phyloP scores from a whole-genome alignment of 1,284 basidiomycete genomes.

The Pseudozyma hubeiensis region DNA sequence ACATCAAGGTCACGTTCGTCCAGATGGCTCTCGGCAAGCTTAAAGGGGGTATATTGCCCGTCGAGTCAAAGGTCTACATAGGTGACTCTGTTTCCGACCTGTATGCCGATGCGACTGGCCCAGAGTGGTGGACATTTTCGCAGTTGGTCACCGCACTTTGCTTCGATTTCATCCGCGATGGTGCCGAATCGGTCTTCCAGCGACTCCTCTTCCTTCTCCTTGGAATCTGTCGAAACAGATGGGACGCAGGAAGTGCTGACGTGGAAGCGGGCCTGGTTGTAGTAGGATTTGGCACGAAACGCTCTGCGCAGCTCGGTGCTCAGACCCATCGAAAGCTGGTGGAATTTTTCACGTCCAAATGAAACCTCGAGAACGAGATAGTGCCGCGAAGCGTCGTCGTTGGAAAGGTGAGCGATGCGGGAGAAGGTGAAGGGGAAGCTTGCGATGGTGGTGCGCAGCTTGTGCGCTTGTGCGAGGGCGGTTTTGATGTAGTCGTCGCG shows the following conservation, averaged over 20 bases:
- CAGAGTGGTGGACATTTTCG: conserved; percentile 19
- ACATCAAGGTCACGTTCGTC: not conserved
- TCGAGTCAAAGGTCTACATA: conserved; percentile 24
- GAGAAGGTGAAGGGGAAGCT: conserved; percentile 47
- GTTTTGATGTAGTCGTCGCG: conserved; percentile 37
- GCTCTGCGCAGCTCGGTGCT: conserved; percentile 27
- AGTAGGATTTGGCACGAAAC: conserved; percentile 44
- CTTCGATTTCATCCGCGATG: conserved; percentile 17
- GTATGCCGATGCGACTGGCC: conserved; percentile 34
- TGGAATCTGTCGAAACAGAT: not conserved
- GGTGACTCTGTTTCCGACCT: conserved; percentile 29
- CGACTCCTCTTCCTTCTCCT: not conserved
- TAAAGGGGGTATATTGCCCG: too few species aligned
- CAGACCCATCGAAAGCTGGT: conserved; percentile 20
- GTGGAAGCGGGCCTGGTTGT: conserved; percentile 52
- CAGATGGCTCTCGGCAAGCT: not conserved
- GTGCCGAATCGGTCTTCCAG: not conserved
- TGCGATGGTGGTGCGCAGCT: not conserved
- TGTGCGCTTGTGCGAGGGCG: conserved; percentile 5
- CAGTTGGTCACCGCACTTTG: conserved; percentile 12
- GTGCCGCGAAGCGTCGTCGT: conserved; percentile 40
- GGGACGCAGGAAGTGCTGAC: conserved; percentile 32
- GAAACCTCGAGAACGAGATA: conserved; percentile 50
- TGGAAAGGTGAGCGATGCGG: conserved; percentile 28
- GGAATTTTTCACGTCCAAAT: conserved; percentile 36